Evolutionary conservation across 1,284 basidiomycete genomes (phyloP), one percentile per base, ranked within the genome.

Genomic region (Cryptococcus sp.): DNA sequence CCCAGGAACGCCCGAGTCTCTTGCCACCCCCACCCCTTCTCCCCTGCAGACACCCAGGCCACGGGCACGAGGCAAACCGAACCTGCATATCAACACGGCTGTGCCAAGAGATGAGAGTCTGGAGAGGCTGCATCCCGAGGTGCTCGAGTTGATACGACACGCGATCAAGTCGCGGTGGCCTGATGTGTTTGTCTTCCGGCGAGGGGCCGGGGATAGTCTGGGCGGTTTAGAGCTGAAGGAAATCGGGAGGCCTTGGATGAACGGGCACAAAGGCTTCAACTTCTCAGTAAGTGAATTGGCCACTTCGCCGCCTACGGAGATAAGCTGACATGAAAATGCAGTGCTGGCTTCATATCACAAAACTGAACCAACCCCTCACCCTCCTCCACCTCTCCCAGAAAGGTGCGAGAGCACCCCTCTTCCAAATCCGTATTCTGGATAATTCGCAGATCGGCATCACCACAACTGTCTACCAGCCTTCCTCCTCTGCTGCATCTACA

Each of bases 381-480:
- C 54, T 78, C 12, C 56, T 78, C 3, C 71, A 76, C 35, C 55
- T 72, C 18, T 73, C 67, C 16, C 71, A 75, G 47, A 53, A 59
- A 13, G 51, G 44, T 9, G 55, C 58, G n/a, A 63, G 61, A 39
- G 53, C 65, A 43, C 62, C 69, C 3, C 55, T 77, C 11, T 61
- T 78, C 52, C 67, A 67, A 4, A 50, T 78, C 8, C 67, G 73
- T 11, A 67, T 78, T 5, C 61, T 78, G 13, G 75, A 76, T 37
- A 76, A 73, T 48, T 77, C 76, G 6, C 74, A 76, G 45, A 74
- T 78, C 21, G 71, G 67, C 1, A 60, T 78, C 23, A 59, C 59
- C n/a, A 56, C 68, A 2, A 63, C 66, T 2, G 63, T 59, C 12
- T 48, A 60, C 42, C 23, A 39, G n/a, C 20, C 53, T 23, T 36